A percentile compares a stretch with the other conserved stretches of the same genome.
Evolutionary conservation across 768 basidiomycete genomes (phyloP).

Genomic region (Lactarius sanguifluus): DNA sequence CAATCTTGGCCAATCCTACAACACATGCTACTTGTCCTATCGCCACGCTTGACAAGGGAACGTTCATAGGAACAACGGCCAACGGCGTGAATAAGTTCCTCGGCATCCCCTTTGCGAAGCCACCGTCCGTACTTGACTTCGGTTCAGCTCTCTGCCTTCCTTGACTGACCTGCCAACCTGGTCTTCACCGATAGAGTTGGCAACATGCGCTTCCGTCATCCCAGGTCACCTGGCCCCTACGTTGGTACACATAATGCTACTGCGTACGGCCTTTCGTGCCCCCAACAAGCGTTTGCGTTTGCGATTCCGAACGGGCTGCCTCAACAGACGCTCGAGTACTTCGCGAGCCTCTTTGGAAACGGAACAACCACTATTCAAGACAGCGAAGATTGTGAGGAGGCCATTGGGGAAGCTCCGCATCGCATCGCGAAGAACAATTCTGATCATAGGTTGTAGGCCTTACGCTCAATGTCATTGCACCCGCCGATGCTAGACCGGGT

Average conservation of each 20-base stretch:
- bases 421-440: neutral
- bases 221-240: conserved; percentile 29
- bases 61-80: conserved; percentile 33
- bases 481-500: conserved; percentile 6
- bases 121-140: conserved; percentile 37
- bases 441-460: conserved; percentile 22
- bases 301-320: neutral
- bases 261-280: conserved; percentile 30
- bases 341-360: neutral
- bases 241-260: conserved; percentile 25
- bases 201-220: conserved; percentile 41
- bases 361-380: neutral
- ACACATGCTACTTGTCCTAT: conserved; percentile 3
- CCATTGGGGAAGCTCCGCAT: neutral
- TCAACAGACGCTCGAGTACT: neutral
- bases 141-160: neutral
- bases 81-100: conserved; percentile 37
- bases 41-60: conserved; percentile 35
- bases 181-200: conserved; percentile 32
- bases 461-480: conserved; percentile 30
- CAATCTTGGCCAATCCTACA: neutral
- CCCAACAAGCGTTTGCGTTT: conserved; percentile 26
- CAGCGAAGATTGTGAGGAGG: conserved; percentile 30
- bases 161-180: neutral
- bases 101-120: conserved; percentile 44